A percentile compares a stretch with the other conserved stretches of the same genome.
phyloP scores from a whole-genome alignment of 2,329 filamentous ascomycete species.

The Monosporascus sp. region DNA sequence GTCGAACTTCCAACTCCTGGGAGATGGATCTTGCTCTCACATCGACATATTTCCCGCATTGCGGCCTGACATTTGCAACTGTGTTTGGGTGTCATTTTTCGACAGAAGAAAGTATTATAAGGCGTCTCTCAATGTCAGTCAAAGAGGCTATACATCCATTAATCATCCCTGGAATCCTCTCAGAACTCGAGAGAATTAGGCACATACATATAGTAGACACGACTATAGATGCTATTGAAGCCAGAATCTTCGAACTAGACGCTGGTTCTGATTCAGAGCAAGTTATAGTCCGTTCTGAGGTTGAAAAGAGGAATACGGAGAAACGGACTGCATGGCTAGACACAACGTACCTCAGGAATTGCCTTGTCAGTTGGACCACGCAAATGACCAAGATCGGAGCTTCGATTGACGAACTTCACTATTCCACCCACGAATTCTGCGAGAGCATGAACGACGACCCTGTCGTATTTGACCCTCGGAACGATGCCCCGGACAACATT shows the following conservation, averaged over 20 bases:
- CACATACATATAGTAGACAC: slow-evolving; percentile 13
- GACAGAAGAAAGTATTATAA: slow-evolving; percentile 11
- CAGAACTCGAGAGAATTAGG: slow-evolving; percentile 23
- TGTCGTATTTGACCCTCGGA: no score
- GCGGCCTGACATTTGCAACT: slow-evolving; percentile 14
- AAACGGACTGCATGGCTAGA: slow-evolving; percentile 19
- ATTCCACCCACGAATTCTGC: not conserved
- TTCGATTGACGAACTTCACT: slow-evolving; percentile 8
- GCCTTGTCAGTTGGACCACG: slow-evolving; percentile 18
- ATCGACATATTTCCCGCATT: slow-evolving; percentile 18
- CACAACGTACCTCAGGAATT: slow-evolving; percentile 18
- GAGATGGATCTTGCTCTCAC: slow-evolving; percentile 19
- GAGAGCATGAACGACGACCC: not conserved
- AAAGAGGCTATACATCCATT: slow-evolving; percentile 18
- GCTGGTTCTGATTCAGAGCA: not conserved
- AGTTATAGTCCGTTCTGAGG: not conserved
- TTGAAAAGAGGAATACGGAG: slow-evolving; percentile 4
- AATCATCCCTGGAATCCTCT: slow-evolving; percentile 23
- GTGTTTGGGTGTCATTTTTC: slow-evolving; percentile 16
- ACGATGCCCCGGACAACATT: no score
- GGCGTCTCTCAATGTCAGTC: slow-evolving; percentile 2
- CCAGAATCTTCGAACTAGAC: slow-evolving; percentile 16
- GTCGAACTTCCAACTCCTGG: slow-evolving; percentile 21
- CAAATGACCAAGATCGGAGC: slow-evolving; percentile 17
- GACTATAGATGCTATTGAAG: slow-evolving; percentile 17